A percentile compares a stretch with the other conserved stretches of the same genome.
These are phyloP conservation scores for Rhizopus delemar DNA, from an alignment of 371 early-diverging fungal genomes.

Conservation along the genomic window DNA sequence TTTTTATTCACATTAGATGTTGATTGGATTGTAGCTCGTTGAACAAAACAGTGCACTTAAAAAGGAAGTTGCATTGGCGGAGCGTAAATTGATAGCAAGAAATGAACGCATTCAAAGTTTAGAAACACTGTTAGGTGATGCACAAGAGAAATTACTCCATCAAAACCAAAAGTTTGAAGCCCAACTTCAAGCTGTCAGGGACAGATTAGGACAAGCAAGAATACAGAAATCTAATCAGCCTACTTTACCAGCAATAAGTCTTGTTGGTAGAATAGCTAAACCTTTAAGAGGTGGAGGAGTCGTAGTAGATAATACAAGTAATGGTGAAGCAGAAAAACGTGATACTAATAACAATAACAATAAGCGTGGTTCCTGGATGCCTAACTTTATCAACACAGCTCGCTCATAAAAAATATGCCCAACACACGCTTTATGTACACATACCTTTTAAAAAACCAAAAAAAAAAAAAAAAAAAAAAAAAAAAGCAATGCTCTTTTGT, in stretches of 20 bases:
- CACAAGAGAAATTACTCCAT: slow-evolving; percentile 67
- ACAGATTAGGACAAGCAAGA: slow-evolving; percentile 77
- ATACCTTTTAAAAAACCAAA: no score
- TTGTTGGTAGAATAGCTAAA: slow-evolving; percentile 85
- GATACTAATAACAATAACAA: slow-evolving; percentile 28
- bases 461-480: no score
- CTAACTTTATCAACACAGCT: slow-evolving; percentile 33
- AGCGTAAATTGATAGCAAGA: slow-evolving; percentile 85
- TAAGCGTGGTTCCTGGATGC: slow-evolving; percentile 43
- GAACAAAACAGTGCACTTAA: slow-evolving; percentile 91
- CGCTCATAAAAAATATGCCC: slow-evolving; percentile 1
- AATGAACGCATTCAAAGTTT: slow-evolving; percentile 90
- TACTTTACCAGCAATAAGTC: slow-evolving; percentile 68
- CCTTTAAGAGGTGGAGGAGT: slow-evolving; percentile 86
- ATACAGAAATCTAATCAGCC: slow-evolving; percentile 57
- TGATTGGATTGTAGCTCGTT: slow-evolving; percentile 61
- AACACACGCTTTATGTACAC: no score
- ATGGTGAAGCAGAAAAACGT: slow-evolving; percentile 28
- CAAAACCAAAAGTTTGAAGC: slow-evolving; percentile 88
- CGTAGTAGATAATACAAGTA: slow-evolving; percentile 23
- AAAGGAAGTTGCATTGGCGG: slow-evolving; percentile 85
- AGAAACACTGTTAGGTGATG: slow-evolving; percentile 79
- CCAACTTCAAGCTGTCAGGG: slow-evolving; percentile 76
- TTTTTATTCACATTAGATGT: no score
- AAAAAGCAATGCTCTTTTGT: no score